Evolutionary conservation across 2,329 filamentous ascomycete species (phyloP).

Genomic region (Cryoendolithus antarcticus): DNA sequence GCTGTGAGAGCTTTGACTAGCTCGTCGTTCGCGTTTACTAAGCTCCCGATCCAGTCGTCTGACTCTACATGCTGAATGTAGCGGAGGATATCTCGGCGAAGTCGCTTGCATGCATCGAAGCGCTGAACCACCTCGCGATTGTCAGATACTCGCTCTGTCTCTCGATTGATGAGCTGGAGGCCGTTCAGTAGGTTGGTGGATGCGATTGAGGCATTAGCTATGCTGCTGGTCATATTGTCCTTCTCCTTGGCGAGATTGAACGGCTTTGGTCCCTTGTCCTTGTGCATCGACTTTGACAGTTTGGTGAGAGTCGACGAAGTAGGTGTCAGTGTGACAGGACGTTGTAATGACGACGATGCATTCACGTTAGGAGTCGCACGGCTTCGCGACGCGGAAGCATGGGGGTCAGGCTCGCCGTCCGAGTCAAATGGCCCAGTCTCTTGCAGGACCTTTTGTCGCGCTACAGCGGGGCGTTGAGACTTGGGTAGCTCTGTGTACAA

Average conservation of each 20-base stretch:
- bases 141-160: conserved; percentile 75
- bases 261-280: conserved; percentile 40
- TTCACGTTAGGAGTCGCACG: conserved; percentile 8
- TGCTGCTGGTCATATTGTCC: conserved; percentile 71
- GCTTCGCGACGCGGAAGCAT: conserved; percentile 1
- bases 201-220: conserved; percentile 79
- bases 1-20: conserved; percentile 89
- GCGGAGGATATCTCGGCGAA: conserved; percentile 72
- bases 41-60: conserved; percentile 80
- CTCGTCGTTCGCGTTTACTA: conserved; percentile 90
- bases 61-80: conserved; percentile 88
- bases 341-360: conserved; percentile 9
- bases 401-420: conserved; percentile 26
- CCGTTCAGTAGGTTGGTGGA: conserved; percentile 84
- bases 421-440: conserved; percentile 63
- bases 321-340: conserved; percentile 22
- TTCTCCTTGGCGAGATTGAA: conserved; percentile 86
- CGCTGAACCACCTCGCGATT: conserved; percentile 61
- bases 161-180: conserved; percentile 81
- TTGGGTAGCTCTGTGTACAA: conserved; percentile 62
- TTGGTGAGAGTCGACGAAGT: conserved; percentile 17
- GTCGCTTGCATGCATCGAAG: conserved; percentile 76
- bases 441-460: conserved; percentile 64
- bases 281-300: conserved; percentile 25
- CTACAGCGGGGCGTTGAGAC: conserved; percentile 54